Evolutionary conservation across 2,329 filamentous ascomycete genomes (phyloP), one percentile per base, ranked within the genome.

Genomic region (Fusarium bulbicola): DNA sequence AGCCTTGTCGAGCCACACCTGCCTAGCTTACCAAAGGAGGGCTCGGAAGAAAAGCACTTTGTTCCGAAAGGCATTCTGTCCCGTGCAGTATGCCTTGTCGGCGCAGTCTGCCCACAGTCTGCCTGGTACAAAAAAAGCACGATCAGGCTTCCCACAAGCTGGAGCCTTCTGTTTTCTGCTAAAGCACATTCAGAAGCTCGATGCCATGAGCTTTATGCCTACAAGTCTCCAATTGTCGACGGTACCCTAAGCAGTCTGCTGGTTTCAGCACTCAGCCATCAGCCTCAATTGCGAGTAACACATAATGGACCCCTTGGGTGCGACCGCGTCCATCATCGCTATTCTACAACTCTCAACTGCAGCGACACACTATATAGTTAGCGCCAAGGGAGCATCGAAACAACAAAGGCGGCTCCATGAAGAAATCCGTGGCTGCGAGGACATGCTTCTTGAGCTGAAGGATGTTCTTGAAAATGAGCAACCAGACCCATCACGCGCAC

Each of bases 391-490:
- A 16, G 40, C 40, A 3, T 10, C 21, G 1, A 24, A 10, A 42
- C 40, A 42, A 11, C 13, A 42, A 42, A 8, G 21, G 14, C 40
- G 21, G 13, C 40, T 42, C 40, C 21, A 42, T 7, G 21, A 24
- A 14, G 40, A 24, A 15, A 24, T 42, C 21, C 21, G 21, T n/a
- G 21, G 13, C 21, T 42, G 3, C 34, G 8, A 36, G 34, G 34
- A 2, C 1, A 36, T 36, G 0, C 15, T 36, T 1, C 15, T 36
- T 36, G 1, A 9, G 15, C 1, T 36, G 9, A 36, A 36, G 1
- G 34, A 36, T 5, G 18, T 5, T 36, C 34, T 36, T 10, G 15
- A 36, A 8, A 36, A 36, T 5, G 15, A 36, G 34, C 7, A 3
- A 36, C 24, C 24, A 24, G 24, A 24, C 24, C 24, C 24, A 3